Base-by-base conservation (phyloP, 164 flowering plant species). In the Buxus sempervirens region DNA sequence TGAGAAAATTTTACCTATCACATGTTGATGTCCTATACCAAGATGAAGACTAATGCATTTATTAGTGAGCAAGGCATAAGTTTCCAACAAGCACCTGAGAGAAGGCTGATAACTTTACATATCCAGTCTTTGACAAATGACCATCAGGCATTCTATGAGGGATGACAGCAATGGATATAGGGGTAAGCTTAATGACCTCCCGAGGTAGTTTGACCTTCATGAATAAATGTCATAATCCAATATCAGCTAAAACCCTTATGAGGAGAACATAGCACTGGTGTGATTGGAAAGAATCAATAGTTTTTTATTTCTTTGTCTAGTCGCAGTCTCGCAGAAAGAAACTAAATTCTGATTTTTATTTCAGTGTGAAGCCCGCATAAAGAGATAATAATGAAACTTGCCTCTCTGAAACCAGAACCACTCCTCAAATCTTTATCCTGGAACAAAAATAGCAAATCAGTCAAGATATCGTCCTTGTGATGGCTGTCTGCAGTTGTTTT, bases 121-220 rank as follows among this genome's bases (percentile, higher is more conserved):
- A 95, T 71, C 99, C 99, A 48, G 94, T 90, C 79, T 88, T 89
- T 41, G 78, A 75, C n/a, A 80, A 54, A 70, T 63, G 91, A 27
- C 97, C 99, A 69, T 90, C 94, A 32, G 92, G 88, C 21, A 88
- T 77, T 78, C 55, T 80, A 67, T 92, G 97, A 63, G 86, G 80
- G 67, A 95, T 95, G 77, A 92, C 80, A 67, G 93, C 82, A 75
- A 91, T 86, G 53, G 90, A 90, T 71, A 95, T 62, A 14, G 97
- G 92, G 16, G 97, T 90, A 64, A 92, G 81, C 73, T 81, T 89
- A 48, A 95, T 87, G 71, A 73, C 75, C 65, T 90, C 97, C n/a
- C 97, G 96, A 68, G 96, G 82, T 32, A 95, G 73, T 41, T 82
- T 84, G 72, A 95, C 96, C 98, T 94, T 78, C 75, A 83, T 69